Conservation (phyloP, 257 asterid species). For the Rubia yunnanensis region DNA sequence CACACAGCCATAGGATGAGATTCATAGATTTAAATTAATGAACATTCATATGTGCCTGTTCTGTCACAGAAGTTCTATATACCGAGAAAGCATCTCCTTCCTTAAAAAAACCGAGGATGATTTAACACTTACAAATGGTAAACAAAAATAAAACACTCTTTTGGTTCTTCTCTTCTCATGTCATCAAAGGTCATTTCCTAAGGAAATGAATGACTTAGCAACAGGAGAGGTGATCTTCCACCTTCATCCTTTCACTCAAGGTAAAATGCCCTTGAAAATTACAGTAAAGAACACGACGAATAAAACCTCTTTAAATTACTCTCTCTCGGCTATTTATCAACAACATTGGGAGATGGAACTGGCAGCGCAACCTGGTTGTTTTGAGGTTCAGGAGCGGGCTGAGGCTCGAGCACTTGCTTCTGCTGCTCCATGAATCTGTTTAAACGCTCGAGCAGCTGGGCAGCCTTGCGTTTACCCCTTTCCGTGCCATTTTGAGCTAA, state of each 20-base stretch:
- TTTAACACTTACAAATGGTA: constrained; percentile 26
- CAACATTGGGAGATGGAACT: constrained; percentile 35
- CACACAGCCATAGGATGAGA: neutral
- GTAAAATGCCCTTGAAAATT: constrained; percentile 25
- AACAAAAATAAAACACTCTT: constrained; percentile 11
- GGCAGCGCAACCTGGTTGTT: constrained; percentile 23
- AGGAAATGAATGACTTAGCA: constrained; percentile 26
- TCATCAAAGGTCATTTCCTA: constrained; percentile 13
- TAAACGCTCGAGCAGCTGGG: constrained; percentile 74
- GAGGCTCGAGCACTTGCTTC: constrained; percentile 42
- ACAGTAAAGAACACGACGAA: constrained; percentile 9
- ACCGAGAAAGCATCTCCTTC: constrained; percentile 24
- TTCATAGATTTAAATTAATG: too few relatives aligned
- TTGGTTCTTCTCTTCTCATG: neutral
- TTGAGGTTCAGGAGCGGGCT: constrained; percentile 34
- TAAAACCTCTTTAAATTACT: constrained; percentile 10
- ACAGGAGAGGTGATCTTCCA: constrained; percentile 70
- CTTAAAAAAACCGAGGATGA: constrained; percentile 38
- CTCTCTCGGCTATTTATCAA: constrained; percentile 29
- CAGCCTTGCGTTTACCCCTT: constrained; percentile 80
- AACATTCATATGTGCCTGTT: neutral
- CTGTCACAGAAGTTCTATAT: neutral
- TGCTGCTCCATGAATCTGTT: constrained; percentile 64
- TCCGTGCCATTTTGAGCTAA: constrained; percentile 77
- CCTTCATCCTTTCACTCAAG: constrained; percentile 37